phyloP scores from a whole-genome alignment of 148 eudicot species.

The Vaccinium vitisidaea region DNA sequence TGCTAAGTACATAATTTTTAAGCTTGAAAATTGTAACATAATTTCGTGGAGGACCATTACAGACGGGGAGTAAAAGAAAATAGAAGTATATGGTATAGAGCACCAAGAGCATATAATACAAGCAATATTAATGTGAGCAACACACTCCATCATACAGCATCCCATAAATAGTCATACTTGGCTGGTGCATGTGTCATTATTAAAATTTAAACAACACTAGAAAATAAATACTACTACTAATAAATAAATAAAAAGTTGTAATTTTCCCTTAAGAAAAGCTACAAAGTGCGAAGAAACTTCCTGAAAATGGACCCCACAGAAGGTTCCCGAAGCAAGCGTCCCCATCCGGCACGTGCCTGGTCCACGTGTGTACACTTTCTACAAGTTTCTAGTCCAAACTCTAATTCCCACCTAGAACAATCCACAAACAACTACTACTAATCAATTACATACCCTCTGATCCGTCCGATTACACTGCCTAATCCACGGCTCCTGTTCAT shows the following conservation, averaged over 20 bases:
- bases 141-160: no score
- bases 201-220: neutral
- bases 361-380: conserved; percentile 13
- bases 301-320: conserved; percentile 17
- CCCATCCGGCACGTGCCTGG: conserved; percentile 18
- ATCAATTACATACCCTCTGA: conserved; percentile 32
- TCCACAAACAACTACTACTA: neutral
- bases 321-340: conserved; percentile 18
- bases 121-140: no score
- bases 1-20: no score
- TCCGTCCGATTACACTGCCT: conserved; percentile 23
- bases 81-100: no score
- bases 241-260: neutral
- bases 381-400: neutral
- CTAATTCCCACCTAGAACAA: neutral
- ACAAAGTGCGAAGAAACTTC: conserved; percentile 19
- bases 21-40: no score
- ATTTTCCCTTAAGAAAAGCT: neutral
- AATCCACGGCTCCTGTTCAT: conserved; percentile 34
- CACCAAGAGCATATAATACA: no score
- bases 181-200: neutral
- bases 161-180: neutral
- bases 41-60: no score
- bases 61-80: no score
- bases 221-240: neutral